Conservation (phyloP, 1,284 basidiomycete species). For the Ganoderma multipileum region DNA sequence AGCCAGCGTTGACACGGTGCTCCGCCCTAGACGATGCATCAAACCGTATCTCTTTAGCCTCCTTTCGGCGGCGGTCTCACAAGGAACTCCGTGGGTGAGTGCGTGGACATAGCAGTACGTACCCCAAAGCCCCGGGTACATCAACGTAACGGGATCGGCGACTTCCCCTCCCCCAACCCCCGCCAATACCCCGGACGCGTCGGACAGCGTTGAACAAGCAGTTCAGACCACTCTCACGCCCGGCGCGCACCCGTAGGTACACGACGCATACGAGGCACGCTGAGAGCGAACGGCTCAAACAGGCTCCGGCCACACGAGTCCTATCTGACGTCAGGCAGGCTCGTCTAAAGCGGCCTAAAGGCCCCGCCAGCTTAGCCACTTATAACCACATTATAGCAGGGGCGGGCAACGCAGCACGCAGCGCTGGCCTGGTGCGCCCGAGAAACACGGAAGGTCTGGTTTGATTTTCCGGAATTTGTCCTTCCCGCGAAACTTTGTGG, state of each 20-base stretch:
- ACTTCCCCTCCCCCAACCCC: neutral
- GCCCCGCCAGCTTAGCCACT: slow-evolving; percentile 9
- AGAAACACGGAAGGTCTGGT: neutral
- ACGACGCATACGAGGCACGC: neutral
- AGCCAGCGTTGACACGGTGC: neutral
- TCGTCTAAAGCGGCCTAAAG: neutral
- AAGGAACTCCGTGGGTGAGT: neutral
- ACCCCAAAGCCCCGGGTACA: neutral
- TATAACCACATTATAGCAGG: neutral
- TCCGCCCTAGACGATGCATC: neutral
- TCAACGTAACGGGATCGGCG: slow-evolving; percentile 3
- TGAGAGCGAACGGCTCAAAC: slow-evolving; percentile 1
- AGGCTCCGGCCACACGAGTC: slow-evolving; percentile 3
- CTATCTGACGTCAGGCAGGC: neutral
- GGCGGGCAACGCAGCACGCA: neutral
- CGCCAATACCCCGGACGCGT: neutral
- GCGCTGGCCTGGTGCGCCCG: neutral
- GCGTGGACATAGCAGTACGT: neutral
- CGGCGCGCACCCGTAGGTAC: neutral
- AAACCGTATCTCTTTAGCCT: neutral
- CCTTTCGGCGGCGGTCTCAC: neutral
- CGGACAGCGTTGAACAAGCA: neutral
- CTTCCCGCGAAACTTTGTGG: slow-evolving; percentile 4
- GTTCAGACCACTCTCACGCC: neutral
- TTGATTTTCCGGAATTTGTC: neutral